Evolutionary conservation across 1,139 yeast species (phyloP), one percentile per base, ranked within the genome.

Genomic region (Candida sp.): DNA sequence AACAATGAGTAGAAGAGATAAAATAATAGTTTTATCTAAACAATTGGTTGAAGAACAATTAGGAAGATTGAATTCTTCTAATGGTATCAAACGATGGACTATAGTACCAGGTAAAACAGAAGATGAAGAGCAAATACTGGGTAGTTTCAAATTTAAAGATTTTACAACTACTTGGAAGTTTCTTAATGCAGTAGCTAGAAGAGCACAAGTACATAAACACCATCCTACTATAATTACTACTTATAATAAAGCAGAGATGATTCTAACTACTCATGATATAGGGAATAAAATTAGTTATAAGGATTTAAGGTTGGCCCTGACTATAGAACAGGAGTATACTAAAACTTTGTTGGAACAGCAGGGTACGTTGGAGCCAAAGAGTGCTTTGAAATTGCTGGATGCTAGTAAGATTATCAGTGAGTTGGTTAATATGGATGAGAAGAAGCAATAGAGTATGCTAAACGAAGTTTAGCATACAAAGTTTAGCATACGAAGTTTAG

Each of bases 211-310:
- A 1, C 63, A 69, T 54, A 84, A 81, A 23, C 96, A 88, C 54
- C 96, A 88, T 57, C 95, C 96, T 0, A 79, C 81, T 0, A 79
- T 85, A 4, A 68, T 68, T 1, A 84, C 84, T 2, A 73, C 81
- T 0, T 87, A 87, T 56, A 87, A 82, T 52, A 63, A 67, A 36
- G 88, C 87, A 0, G 67, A 68, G 11, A 53, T 87, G 3, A 69
- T 72, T 27, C 61, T 87, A 36, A 78, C 84, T 3, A 87, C 95
- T 0, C 95, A 87, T 55, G 96, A 87, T 55, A 67, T 72, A 0
- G 70, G 66, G 0, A 71, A 72, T 35, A 76, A 77, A 4, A 58
- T 87, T 12, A 77, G 87, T 4, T 73, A 74, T 15, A 57, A 73
- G 30, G 96, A 87, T 55, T 53, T 86, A 34, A 68, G 73, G 44